A percentile compares a stretch with the other conserved stretches of the same genome.
Evolutionary conservation across 306 rosid genomes (phyloP).

Genomic region (Trichosanthes truncata): DNA sequence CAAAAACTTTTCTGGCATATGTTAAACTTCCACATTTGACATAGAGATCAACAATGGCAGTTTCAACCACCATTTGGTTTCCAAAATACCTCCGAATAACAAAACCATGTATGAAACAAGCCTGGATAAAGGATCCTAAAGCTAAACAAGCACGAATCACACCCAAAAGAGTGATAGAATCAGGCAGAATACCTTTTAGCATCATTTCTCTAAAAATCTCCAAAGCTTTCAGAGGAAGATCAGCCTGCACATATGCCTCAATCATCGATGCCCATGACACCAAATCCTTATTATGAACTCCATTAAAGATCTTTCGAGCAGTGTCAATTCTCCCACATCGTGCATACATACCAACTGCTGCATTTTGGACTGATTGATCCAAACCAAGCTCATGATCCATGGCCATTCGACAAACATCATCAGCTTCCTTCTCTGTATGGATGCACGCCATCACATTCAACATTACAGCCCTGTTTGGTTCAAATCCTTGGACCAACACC

Average conservation of each 20-base stretch:
- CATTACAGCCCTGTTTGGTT: slow-evolving; percentile 24
- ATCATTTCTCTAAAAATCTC: slow-evolving; percentile 24
- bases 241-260: slow-evolving; percentile 24
- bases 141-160: slow-evolving; percentile 27
- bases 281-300: slow-evolving; percentile 30
- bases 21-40: slow-evolving; percentile 33
- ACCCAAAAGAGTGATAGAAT: slow-evolving; percentile 26
- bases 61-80: slow-evolving; percentile 20
- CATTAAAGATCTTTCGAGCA: slow-evolving; percentile 22
- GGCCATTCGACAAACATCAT: slow-evolving; percentile 8
- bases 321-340: slow-evolving; percentile 26
- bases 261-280: slow-evolving; percentile 40
- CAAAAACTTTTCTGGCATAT: slow-evolving; percentile 27
- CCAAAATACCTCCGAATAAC: slow-evolving; percentile 7
- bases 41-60: slow-evolving; percentile 28
- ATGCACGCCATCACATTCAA: slow-evolving; percentile 34
- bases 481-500: slow-evolving; percentile 21
- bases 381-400: slow-evolving; percentile 8
- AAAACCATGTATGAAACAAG: slow-evolving; percentile 25
- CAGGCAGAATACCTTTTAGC: slow-evolving; percentile 12
- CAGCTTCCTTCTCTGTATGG: slow-evolving; percentile 22
- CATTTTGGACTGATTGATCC: slow-evolving; percentile 23
- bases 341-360: slow-evolving; percentile 37
- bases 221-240: slow-evolving; percentile 26
- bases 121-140: slow-evolving; percentile 28